Conservation (phyloP, 202 grass and related monocot genomes). For the Digitaria exilis region DNA sequence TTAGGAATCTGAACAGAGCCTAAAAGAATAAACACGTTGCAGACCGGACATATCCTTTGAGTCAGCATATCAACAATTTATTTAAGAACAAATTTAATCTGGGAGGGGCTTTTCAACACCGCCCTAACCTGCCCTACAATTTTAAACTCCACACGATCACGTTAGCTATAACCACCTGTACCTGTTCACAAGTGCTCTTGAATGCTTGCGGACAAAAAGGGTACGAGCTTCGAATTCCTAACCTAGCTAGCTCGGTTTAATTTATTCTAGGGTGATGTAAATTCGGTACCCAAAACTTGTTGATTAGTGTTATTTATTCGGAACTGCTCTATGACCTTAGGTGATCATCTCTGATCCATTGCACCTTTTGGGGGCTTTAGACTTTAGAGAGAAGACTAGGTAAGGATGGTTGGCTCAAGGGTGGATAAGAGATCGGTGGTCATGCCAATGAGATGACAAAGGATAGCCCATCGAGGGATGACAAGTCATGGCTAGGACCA, state of each 20-base stretch:
- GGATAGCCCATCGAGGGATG: too few species aligned
- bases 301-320: not conserved
- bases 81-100: not conserved
- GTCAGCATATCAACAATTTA: not conserved
- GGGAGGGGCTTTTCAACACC: slow-evolving; percentile 4
- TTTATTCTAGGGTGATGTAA: slow-evolving; percentile 16
- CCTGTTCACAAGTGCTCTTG: slow-evolving; percentile 22
- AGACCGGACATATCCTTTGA: not conserved
- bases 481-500: too few species aligned
- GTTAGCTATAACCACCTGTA: slow-evolving; percentile 54
- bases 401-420: too few species aligned
- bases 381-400: too few species aligned
- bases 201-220: slow-evolving; percentile 31
- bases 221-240: slow-evolving; percentile 24
- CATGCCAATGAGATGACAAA: too few species aligned
- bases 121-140: slow-evolving; percentile 17
- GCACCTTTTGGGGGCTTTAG: too few species aligned
- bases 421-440: too few species aligned
- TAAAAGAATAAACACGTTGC: too few species aligned
- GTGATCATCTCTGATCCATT: too few species aligned
- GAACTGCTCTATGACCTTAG: too few species aligned
- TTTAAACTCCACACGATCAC: slow-evolving; percentile 25
- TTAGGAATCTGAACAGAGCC: too few species aligned
- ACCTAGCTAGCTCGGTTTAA: not conserved
- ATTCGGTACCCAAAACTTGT: not conserved